phyloP scores from a whole-genome alignment of 2,329 filamentous ascomycete species.

The Lachnellula subtilissima region DNA sequence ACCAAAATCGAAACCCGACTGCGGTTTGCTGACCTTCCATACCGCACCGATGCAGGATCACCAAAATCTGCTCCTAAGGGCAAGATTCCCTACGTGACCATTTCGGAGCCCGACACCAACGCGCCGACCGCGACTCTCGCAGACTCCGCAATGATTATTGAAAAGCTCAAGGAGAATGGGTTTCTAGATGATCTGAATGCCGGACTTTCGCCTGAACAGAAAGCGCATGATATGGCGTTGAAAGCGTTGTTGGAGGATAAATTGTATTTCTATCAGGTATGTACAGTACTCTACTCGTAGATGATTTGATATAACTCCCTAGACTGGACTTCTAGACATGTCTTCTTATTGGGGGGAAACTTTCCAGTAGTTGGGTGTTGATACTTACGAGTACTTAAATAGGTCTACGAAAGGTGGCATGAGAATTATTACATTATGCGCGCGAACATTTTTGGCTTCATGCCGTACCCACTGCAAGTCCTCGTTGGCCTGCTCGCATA shows the following conservation, averaged over 20 bases:
- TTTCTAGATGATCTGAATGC: constrained; percentile 46
- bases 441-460: constrained; percentile 40
- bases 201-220: constrained; percentile 34
- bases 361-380: neutral
- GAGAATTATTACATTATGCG: constrained; percentile 58
- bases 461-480: constrained; percentile 49
- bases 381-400: neutral
- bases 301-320: neutral
- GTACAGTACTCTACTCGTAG: constrained; percentile 8
- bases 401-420: constrained; percentile 51
- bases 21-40: constrained; percentile 46
- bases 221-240: constrained; percentile 47
- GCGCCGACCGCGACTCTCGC: constrained; percentile 29
- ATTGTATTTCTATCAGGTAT: constrained; percentile 51
- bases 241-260: constrained; percentile 55
- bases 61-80: constrained; percentile 44
- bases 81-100: constrained; percentile 55
- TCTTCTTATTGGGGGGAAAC: too few species aligned
- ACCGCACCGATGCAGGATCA: constrained; percentile 43
- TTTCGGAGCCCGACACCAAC: neutral
- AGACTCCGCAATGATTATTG: constrained; percentile 53
- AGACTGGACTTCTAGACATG: too few species aligned
- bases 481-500: constrained; percentile 48
- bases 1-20: constrained; percentile 58
- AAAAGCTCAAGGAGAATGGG: constrained; percentile 38